phyloP scores from a whole-genome alignment of 371 early-diverging fungal species.

The Parasitella parasitica region DNA sequence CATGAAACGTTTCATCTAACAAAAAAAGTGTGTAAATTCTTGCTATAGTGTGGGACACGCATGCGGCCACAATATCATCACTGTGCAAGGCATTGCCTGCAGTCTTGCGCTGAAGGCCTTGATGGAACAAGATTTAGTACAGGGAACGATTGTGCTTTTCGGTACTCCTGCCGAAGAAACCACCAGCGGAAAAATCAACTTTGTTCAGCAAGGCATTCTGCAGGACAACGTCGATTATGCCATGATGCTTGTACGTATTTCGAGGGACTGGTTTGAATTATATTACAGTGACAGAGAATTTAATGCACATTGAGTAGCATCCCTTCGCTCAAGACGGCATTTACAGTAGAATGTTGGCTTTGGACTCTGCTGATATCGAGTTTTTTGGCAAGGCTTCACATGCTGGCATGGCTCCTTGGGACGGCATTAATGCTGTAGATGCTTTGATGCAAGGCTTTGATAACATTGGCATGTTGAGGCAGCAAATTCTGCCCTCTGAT shows the following conservation, averaged over 20 bases:
- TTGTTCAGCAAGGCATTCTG: slow-evolving; percentile 67
- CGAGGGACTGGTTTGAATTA: neutral
- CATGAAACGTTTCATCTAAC: too few relatives aligned
- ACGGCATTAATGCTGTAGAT: slow-evolving; percentile 77
- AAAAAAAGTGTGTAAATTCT: too few relatives aligned
- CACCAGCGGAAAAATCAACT: slow-evolving; percentile 68
- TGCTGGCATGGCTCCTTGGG: slow-evolving; percentile 57
- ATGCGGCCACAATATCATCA: slow-evolving; percentile 72
- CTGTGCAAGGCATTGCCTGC: slow-evolving; percentile 68
- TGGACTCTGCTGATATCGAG: slow-evolving; percentile 49
- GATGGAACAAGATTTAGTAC: slow-evolving; percentile 51
- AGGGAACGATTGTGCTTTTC: slow-evolving; percentile 66
- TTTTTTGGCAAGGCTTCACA: slow-evolving; percentile 68
- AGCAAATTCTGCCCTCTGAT: slow-evolving; percentile 64
- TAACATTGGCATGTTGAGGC: slow-evolving; percentile 65
- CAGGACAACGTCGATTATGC: slow-evolving; percentile 59
- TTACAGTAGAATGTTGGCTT: slow-evolving; percentile 39
- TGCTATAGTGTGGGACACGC: slow-evolving; percentile 56
- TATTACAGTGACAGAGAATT: neutral
- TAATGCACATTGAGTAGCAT: slow-evolving; percentile 15
- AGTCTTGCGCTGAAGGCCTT: slow-evolving; percentile 58
- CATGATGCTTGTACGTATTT: slow-evolving; percentile 60
- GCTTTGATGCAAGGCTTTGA: slow-evolving; percentile 63
- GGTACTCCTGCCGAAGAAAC: slow-evolving; percentile 85
- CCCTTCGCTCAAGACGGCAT: slow-evolving; percentile 33